phyloP scores from a whole-genome alignment of 805 yeast genomes.

The Torulaspora microellipsoides region DNA sequence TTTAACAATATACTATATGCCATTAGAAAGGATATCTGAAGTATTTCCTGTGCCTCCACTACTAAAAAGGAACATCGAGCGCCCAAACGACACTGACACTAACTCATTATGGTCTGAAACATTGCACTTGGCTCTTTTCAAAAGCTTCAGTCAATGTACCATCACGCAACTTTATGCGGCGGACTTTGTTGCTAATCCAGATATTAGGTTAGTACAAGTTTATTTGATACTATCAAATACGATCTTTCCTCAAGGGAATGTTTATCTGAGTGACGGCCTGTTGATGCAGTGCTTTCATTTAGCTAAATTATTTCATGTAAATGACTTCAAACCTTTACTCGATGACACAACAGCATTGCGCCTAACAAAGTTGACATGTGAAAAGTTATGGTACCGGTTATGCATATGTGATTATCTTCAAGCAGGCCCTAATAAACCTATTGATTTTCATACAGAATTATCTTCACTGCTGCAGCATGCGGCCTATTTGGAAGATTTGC shows the following conservation, averaged over 20 bases:
- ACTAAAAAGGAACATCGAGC: constrained; percentile 6
- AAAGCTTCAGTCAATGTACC: constrained; percentile 17
- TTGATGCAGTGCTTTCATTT: constrained; percentile 24
- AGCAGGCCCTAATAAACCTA: constrained; percentile 21
- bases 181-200: constrained; percentile 23
- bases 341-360: constrained; percentile 23
- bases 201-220: constrained; percentile 26
- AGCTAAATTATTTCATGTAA: constrained; percentile 24
- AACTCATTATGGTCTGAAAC: constrained; percentile 15
- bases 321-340: constrained; percentile 20
- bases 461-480: constrained; percentile 29
- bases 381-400: constrained; percentile 30
- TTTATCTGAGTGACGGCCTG: constrained; percentile 16
- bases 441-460: constrained; percentile 23
- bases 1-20: constrained; percentile 29
- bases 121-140: constrained; percentile 13
- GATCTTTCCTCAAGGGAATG: constrained; percentile 14
- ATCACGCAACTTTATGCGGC: constrained; percentile 18
- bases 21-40: constrained; percentile 13
- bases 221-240: constrained; percentile 28
- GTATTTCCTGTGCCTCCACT: constrained; percentile 10
- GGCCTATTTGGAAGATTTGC: constrained; percentile 25
- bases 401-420: constrained; percentile 28
- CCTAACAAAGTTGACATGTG: constrained; percentile 22
- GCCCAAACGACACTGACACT: background rate